Evolutionary conservation across 208 protist species (phyloP).

Genomic region (Leishmania tarentolae): DNA sequence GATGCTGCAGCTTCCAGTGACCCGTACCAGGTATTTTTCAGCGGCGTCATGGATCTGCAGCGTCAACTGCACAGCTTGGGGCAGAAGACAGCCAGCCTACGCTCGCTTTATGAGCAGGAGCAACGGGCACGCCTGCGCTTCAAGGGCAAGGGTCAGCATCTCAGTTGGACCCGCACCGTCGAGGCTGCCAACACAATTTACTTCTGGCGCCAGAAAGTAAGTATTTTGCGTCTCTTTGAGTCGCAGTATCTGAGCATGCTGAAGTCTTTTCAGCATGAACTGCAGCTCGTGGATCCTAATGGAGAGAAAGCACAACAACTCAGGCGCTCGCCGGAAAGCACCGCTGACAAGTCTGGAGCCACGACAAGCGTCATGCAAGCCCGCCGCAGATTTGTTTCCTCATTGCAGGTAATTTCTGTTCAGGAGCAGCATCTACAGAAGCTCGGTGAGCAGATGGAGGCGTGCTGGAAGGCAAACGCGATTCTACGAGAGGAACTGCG

Average conservation of each 20-base stretch:
- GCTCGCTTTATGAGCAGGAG: slow-evolving; percentile 19
- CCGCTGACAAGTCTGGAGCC: background rate
- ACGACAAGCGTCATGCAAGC: slow-evolving; percentile 1
- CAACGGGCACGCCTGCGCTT: slow-evolving; percentile 15
- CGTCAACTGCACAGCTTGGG: slow-evolving; percentile 11
- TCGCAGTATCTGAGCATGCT: slow-evolving; percentile 18
- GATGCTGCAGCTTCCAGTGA: background rate
- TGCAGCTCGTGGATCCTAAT: slow-evolving; percentile 10
- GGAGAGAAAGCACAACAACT: background rate
- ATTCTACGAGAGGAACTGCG: slow-evolving; percentile 26
- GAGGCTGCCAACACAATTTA: slow-evolving; percentile 35
- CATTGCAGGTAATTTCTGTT: slow-evolving; percentile 7
- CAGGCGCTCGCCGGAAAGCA: background rate
- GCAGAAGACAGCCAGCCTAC: slow-evolving; percentile 10
- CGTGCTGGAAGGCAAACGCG: slow-evolving; percentile 27
- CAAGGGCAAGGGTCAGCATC: slow-evolving; percentile 23
- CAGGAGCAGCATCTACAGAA: slow-evolving; percentile 21
- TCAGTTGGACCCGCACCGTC: slow-evolving; percentile 34
- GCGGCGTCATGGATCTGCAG: slow-evolving; percentile 13
- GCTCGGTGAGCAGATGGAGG: slow-evolving; percentile 15
- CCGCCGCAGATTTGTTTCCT: slow-evolving; percentile 8
- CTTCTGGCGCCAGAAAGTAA: slow-evolving; percentile 33
- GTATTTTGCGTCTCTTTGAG: slow-evolving; percentile 21
- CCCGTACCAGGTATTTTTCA: slow-evolving; percentile 19
- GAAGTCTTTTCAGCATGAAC: background rate